Conservation (phyloP, 2,329 filamentous ascomycete species). For the Ascocoryne sarcoides region DNA sequence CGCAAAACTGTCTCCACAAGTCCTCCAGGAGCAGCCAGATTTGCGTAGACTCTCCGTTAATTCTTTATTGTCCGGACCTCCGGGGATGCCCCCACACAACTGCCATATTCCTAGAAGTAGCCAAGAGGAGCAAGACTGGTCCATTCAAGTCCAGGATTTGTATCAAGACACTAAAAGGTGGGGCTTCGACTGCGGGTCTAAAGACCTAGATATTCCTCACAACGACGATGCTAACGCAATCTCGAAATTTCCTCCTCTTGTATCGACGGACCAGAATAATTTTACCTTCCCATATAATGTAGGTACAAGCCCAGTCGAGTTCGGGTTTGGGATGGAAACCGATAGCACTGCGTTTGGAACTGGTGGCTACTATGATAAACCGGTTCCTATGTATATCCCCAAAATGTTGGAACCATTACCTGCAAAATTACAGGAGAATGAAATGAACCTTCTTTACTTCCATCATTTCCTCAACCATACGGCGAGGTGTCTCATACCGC, state of each 20-base stretch:
- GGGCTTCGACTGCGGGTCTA: slow-evolving; percentile 62
- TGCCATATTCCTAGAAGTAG: slow-evolving; percentile 14
- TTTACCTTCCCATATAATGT: slow-evolving; percentile 26
- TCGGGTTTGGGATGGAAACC: slow-evolving; percentile 39
- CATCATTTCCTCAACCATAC: slow-evolving; percentile 71
- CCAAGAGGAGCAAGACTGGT: slow-evolving; percentile 11
- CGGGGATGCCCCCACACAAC: slow-evolving; percentile 26
- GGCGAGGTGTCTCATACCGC: slow-evolving; percentile 48
- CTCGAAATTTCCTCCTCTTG: slow-evolving; percentile 35
- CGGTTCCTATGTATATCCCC: slow-evolving; percentile 52
- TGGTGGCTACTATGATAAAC: slow-evolving; percentile 61
- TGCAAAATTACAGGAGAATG: slow-evolving; percentile 53
- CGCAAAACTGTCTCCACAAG: slow-evolving; percentile 18
- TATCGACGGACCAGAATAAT: slow-evolving; percentile 15
- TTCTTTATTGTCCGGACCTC: slow-evolving; percentile 50
- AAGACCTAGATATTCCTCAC: slow-evolving; percentile 59
- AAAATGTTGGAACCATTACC: slow-evolving; percentile 41
- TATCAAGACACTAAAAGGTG: slow-evolving; percentile 42
- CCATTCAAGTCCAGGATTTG: slow-evolving; percentile 15
- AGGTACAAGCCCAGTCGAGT: slow-evolving; percentile 34
- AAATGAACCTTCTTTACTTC: slow-evolving; percentile 67
- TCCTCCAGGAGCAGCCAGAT: slow-evolving; percentile 33
- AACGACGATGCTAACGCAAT: slow-evolving; percentile 67
- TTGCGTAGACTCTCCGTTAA: slow-evolving; percentile 53
- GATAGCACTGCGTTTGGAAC: slow-evolving; percentile 46